Evolutionary conservation across 495 filamentous ascomycete genomes (phyloP), one percentile per base, ranked within the genome.

Genomic region (Chaetomium tenue): DNA sequence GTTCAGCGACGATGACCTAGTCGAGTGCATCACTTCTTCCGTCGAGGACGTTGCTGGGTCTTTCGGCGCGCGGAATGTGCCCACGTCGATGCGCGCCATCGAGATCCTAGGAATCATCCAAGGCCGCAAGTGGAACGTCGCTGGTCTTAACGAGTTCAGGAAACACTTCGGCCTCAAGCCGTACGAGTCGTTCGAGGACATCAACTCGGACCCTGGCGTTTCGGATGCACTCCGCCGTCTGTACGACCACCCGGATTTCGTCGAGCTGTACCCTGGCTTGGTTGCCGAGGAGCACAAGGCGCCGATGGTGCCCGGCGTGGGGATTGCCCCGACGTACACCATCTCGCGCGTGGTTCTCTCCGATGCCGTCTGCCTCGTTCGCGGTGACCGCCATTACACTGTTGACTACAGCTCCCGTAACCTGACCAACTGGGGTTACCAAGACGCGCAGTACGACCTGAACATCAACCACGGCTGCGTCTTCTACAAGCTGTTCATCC

Each of bases 91-190:
- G 79, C 84, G 84, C 55, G 83, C 85, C 15, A 81, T 96, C 18
- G 92, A 97, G 71, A 88, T 93, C 50, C 81, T 97, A 0, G 91
- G 92, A 42, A 96, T 97, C 61, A 83, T 91, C 66, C 91, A 95
- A 67, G 88, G 89, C 3, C 86, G 92, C 12, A 82, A 84, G 22
- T 96, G 92, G 92, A 91, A 91, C 65, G 70, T 92, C 25, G 88
- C 89, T 1, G 88, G 89, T 3, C 77, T 97, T 58, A 97, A 97
- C 73, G 92, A 97, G 74, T 93, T 97, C 78, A 81, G 92, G 42
- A 81, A 86, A 66, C 91, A 90, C 78, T 93, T 95, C 68, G 87
- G 85, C 12, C 77, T 97, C 20, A 83, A 86, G 63, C 85, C 86
- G 0, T 85, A 96, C 70, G 81, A 87, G 67, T 88, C 83, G 0